phyloP scores from a whole-genome alignment of 176 grass and related monocot genomes.

The Cenchrus americanus region DNA sequence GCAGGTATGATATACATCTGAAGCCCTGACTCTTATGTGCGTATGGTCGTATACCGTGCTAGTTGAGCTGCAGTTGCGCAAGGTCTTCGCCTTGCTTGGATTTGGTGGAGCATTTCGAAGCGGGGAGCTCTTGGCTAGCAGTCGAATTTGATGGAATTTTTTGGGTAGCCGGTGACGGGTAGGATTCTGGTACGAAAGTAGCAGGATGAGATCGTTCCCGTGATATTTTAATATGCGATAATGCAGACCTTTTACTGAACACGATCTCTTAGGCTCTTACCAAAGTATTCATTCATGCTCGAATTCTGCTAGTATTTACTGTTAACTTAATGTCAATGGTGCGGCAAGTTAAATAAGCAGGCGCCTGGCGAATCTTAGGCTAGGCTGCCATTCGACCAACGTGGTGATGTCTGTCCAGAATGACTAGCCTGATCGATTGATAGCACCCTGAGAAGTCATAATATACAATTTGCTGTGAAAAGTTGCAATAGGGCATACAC shows the following conservation, averaged over 20 bases:
- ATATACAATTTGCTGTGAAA: not conserved
- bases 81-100: not conserved
- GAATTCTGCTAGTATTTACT: not conserved
- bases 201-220: not conserved
- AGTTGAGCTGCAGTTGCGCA: not conserved
- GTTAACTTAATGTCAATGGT: not conserved
- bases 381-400: not conserved
- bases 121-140: not conserved
- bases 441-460: not conserved
- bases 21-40: not conserved
- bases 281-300: not conserved
- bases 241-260: not conserved
- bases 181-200: not conserved
- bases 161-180: not conserved
- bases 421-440: not conserved
- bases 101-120: slow-evolving; percentile 28
- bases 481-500: not conserved
- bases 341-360: not conserved
- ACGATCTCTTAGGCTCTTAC: not conserved
- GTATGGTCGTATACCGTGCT: not conserved
- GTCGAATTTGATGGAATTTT: not conserved
- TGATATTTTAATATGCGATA: not conserved
- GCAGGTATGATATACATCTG: slow-evolving; percentile 48
- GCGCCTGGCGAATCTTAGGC: not conserved
- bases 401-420: not conserved